Percentiles rank a stretch among this genome's conserved stretches.
Conservation (phyloP, 2,329 filamentous ascomycete genomes). For the Coleophoma crateriformis region DNA sequence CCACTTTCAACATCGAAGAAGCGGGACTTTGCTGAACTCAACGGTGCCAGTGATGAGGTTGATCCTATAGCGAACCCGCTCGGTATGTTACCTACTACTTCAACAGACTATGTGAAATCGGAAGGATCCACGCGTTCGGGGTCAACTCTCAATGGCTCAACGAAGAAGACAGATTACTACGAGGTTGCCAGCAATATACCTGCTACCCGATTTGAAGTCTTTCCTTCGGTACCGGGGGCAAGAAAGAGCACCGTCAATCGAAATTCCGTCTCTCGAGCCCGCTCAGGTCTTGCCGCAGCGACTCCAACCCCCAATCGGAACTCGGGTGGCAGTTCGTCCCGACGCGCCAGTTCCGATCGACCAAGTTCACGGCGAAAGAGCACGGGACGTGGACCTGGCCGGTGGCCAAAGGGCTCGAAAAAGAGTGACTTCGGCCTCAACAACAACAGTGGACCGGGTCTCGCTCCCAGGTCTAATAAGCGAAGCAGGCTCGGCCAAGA, state of each 20-base stretch:
- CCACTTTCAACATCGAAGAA: constrained; percentile 12
- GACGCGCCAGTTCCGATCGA: constrained; percentile 15
- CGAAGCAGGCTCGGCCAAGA: constrained; percentile 25
- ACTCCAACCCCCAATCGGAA: constrained; percentile 8
- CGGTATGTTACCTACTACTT: constrained; percentile 20
- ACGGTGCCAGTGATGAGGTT: constrained; percentile 15
- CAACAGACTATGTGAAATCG: constrained; percentile 11
- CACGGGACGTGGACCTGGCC: constrained; percentile 57
- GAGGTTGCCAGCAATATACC: constrained; percentile 46
- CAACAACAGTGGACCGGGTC: constrained; percentile 57
- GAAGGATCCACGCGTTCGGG: constrained; percentile 12
- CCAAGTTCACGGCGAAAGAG: constrained; percentile 44
- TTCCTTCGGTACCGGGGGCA: constrained; percentile 57
- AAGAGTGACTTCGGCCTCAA: constrained; percentile 62
- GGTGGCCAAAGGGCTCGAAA: constrained; percentile 64
- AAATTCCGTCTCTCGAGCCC: constrained; percentile 15
- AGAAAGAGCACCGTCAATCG: constrained; percentile 32
- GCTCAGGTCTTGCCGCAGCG: constrained; percentile 6
- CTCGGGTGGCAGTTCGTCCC: constrained; percentile 20
- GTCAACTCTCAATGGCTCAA: constrained; percentile 13
- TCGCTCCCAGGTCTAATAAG: constrained; percentile 43
- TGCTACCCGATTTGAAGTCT: constrained; percentile 69
- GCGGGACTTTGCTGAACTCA: constrained; percentile 18
- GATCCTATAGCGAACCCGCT: constrained; percentile 19
- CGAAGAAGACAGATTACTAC: constrained; percentile 20